A percentile compares a stretch with the other conserved stretches of the same genome.
Evolutionary conservation across 306 rosid genomes (phyloP).

Genomic region (Morella rubra): DNA sequence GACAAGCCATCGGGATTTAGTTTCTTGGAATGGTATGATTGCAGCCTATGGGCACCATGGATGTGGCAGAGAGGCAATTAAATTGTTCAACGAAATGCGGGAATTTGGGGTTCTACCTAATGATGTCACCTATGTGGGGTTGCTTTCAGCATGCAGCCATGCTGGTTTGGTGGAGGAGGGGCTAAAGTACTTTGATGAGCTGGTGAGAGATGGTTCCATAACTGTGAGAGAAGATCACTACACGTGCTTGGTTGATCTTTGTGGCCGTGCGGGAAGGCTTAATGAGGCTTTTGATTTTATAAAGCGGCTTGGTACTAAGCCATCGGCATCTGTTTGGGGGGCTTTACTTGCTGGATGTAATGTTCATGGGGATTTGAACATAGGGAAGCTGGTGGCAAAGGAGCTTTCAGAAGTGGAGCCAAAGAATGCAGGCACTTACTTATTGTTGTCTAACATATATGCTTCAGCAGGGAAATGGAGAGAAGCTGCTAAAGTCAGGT

Average conservation of each 20-base stretch:
- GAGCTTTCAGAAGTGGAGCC: slow-evolving; percentile 37
- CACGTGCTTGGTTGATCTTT: slow-evolving; percentile 52
- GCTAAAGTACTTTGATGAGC: slow-evolving; percentile 34
- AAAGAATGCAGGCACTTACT: slow-evolving; percentile 39
- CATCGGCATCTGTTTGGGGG: slow-evolving; percentile 43
- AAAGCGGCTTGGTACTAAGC: slow-evolving; percentile 31
- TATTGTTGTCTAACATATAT: slow-evolving; percentile 41
- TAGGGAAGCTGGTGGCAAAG: slow-evolving; percentile 44
- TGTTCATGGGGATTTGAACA: slow-evolving; percentile 31
- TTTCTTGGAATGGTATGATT: slow-evolving; percentile 58
- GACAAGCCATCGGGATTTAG: slow-evolving; percentile 35
- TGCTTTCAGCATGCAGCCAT: slow-evolving; percentile 59
- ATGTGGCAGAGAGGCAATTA: slow-evolving; percentile 41
- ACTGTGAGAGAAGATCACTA: slow-evolving; percentile 46
- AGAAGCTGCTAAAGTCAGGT: slow-evolving; percentile 53
- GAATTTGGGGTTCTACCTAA: slow-evolving; percentile 33
- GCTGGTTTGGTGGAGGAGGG: slow-evolving; percentile 55
- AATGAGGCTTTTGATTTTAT: slow-evolving; percentile 44
- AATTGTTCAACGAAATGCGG: slow-evolving; percentile 42
- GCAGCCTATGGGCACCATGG: slow-evolving; percentile 61
- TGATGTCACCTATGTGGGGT: slow-evolving; percentile 49
- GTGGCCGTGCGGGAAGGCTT: slow-evolving; percentile 51
- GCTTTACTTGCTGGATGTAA: slow-evolving; percentile 55
- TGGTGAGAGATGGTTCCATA: slow-evolving; percentile 33
- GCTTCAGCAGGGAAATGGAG: slow-evolving; percentile 52